Base-by-base conservation (phyloP, 2,329 filamentous ascomycete genomes). In the Raffaelea arxii region DNA sequence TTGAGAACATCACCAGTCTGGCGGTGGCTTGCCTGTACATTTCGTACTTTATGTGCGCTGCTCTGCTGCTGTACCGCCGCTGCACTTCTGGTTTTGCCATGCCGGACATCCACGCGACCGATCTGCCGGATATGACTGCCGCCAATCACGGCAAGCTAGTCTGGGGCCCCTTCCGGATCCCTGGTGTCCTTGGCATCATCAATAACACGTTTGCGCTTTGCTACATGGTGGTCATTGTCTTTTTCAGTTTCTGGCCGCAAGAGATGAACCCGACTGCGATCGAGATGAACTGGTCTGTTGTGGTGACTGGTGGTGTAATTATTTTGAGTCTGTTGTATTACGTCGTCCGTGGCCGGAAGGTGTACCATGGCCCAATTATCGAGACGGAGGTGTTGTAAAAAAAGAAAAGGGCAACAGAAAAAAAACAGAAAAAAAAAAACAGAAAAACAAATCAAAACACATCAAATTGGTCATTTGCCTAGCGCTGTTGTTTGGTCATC, bases 1-100 rank as follows among this genome's bases (percentile, higher is more conserved):
- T 77, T 57, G 71, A 75, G 53, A 71, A 69, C 47, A 68, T 77
- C 51, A 65, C 71, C n/a, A 75, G 71, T 2, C 62, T 78, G 12
- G 68, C 68, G 23, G 64, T 74, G 43, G 68, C 65, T 27, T 68
- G 70, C 2, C 64, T 77, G 16, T 68, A 76, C 42, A 66, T 66
- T 19, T 72, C 70, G 18, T 77, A 77, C 54, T 65, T 76, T 45
- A 62, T 75, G 25, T 64, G 70, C 40, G 51, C 59, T n/a, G 65
- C 69, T 46, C 57, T 74, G 6, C 59, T 72, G 43, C 64, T 62
- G 49, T 62, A 66, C 22, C 65, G 68, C n/a, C 53, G 71, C 23
- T 53, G 54, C 7, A 59, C 58, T n/a, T 59, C 63, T 4, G 58
- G 62, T 0, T 58, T 73, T 2, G 68, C 66, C 0, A 52, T 36